Percentiles rank a stretch among this genome's conserved stretches.
Conservation (phyloP, 2,329 filamentous ascomycete species). For the Calycina herbarum region DNA sequence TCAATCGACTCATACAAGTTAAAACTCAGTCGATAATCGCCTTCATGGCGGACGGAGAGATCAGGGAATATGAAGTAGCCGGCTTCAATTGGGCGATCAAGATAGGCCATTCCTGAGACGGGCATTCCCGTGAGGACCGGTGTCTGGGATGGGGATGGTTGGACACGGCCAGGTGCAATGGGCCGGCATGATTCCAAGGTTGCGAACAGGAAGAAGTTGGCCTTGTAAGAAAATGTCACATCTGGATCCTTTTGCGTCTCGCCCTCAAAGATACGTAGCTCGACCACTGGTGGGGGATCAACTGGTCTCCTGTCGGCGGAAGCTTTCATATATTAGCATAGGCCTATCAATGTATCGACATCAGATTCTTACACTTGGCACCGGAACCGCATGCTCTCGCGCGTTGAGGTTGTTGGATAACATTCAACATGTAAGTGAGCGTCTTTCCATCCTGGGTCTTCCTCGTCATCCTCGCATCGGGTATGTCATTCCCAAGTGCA, state of each 20-base stretch:
- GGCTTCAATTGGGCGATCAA: conserved; percentile 76
- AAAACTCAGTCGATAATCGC: conserved; percentile 87
- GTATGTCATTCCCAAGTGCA: not conserved
- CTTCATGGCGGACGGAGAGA: conserved; percentile 92
- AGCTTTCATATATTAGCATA: conserved; percentile 27
- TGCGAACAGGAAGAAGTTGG: conserved; percentile 96
- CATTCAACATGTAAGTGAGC: conserved; percentile 78
- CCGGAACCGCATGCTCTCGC: conserved; percentile 94
- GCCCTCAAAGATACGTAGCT: conserved; percentile 82
- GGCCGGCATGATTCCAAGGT: conserved; percentile 84
- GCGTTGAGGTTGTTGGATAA: conserved; percentile 92
- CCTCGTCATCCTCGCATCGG: not conserved
- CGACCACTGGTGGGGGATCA: conserved; percentile 79
- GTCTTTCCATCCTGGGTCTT: conserved; percentile 63
- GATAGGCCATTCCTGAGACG: conserved; percentile 92
- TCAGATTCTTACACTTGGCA: conserved; percentile 75
- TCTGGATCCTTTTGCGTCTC: conserved; percentile 56
- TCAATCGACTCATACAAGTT: conserved; percentile 93
- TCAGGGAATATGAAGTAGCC: conserved; percentile 99
- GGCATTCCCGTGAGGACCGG: conserved; percentile 92
- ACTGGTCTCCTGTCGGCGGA: conserved; percentile 29
- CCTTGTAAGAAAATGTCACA: conserved; percentile 88
- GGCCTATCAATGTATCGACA: conserved; percentile 5
- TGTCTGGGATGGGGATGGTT: conserved; percentile 64
- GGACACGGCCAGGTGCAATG: conserved; percentile 77